Evolutionary conservation across 129 eudicot genomes (phyloP), one percentile per base, ranked within the genome.

Genomic region (Chrysanthemum lavandulifolium): DNA sequence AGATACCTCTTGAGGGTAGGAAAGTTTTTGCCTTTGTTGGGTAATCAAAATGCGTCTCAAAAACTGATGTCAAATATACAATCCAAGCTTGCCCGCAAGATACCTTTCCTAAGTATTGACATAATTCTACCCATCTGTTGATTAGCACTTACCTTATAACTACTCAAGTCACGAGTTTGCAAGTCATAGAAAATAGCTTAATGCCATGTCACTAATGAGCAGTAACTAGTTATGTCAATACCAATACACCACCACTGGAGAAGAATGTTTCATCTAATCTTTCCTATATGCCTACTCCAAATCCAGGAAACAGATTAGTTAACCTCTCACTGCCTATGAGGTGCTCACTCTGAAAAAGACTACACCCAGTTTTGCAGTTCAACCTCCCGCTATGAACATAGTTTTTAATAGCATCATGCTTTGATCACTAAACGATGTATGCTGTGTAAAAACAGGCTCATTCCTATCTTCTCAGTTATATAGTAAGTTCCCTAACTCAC

Each of bases 211-310:
- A 40, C 2, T 40, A 40, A 40, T 2, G 10, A 7, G 10, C 10
- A 40, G 47, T 40, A 31, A 31, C 36, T 7, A 60, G 65, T 60
- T 19, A 60, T 4, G 40, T 12, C 10, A 18, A 10, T 25, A 12
- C 5, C n/a, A 14, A 25, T 60, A 10, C 1, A 11, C 65, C 65
- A 60, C 16, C 5, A 59, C 64, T 13, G 2, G 29, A 60, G 65
- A 60, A 19, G 33, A 25, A 60, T 11, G 65, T 25, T 60, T 60
- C 29, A 60, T 60, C 65, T 21, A 60, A 60, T 23, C 65, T 60
- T 12, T 36, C 29, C 43, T 60, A 25, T 60, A 59, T 59, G n/a
- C n/a, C 65, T 60, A 12, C 5, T 25, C 43, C 13, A 23, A 11
- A 21, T 60, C 65, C 29, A 60, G 16, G 16, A 60, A 60, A 60